Conservation (phyloP, 2,329 filamentous ascomycete species). For the Albifimbria verrucaria region DNA sequence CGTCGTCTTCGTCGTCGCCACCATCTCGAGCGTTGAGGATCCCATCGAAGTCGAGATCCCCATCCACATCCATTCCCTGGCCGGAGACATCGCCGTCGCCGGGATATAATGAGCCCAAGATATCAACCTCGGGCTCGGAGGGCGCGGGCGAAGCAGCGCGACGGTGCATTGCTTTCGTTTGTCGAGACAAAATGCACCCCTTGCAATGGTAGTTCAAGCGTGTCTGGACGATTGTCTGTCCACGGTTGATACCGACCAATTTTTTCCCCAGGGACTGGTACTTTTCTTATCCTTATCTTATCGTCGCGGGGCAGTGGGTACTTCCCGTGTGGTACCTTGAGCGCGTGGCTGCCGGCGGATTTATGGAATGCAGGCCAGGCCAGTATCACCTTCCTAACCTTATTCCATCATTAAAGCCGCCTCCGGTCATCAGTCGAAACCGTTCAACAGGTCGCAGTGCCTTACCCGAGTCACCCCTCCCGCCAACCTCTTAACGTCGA, state of each 20-base stretch:
- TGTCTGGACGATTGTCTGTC: not conserved
- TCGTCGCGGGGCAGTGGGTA: conserved; percentile 27
- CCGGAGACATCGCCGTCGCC: conserved; percentile 50
- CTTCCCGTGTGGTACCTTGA: no score
- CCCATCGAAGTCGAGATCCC: conserved; percentile 55
- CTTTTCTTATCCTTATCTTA: conserved; percentile 31
- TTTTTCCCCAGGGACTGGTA: conserved; percentile 29
- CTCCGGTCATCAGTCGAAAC: no score
- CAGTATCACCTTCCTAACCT: no score
- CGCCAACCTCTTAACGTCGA: no score
- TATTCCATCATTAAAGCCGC: no score
- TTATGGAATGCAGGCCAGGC: no score
- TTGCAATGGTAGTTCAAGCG: not conserved
- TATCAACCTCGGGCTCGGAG: conserved; percentile 91
- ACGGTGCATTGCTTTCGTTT: conserved; percentile 55
- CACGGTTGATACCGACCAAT: conserved; percentile 13
- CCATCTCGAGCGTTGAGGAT: conserved; percentile 51
- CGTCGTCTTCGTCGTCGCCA: conserved; percentile 66
- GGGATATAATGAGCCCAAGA: conserved; percentile 73
- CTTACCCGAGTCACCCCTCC: no score
- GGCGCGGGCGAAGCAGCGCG: conserved; percentile 75
- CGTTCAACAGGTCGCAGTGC: no score
- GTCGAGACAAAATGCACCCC: not conserved
- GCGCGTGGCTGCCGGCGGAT: no score
- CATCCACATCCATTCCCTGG: conserved; percentile 31